Percentiles rank a stretch among this genome's conserved stretches.
Evolutionary conservation across 331 rosid species (phyloP).

Genomic region (Dryas integrifolia): DNA sequence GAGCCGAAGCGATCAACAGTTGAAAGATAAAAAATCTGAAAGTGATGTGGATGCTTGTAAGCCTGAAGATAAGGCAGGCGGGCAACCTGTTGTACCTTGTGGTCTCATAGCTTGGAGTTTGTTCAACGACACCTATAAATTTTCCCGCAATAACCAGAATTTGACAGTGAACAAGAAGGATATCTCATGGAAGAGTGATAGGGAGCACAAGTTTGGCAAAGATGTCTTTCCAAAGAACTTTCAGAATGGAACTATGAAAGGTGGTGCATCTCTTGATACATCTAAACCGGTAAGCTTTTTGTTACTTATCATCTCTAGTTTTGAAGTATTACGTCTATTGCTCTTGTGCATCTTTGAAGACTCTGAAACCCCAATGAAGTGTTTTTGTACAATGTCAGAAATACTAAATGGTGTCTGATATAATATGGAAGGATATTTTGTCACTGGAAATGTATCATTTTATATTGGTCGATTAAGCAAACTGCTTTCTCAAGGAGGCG

Average conservation of each 20-base stretch:
- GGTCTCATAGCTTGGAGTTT: slow-evolving; percentile 99
- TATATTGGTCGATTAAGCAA: background rate
- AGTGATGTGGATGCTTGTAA: slow-evolving; percentile 38
- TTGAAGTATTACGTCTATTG: background rate
- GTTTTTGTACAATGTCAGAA: background rate
- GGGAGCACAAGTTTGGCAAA: slow-evolving; percentile 87
- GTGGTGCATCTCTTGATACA: slow-evolving; percentile 47
- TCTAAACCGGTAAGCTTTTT: slow-evolving; percentile 58
- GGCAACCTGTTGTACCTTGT: slow-evolving; percentile 67
- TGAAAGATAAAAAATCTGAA: slow-evolving; percentile 31
- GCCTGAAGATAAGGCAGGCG: slow-evolving; percentile 54
- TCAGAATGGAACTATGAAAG: slow-evolving; percentile 60
- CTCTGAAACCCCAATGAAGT: background rate
- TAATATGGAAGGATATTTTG: background rate
- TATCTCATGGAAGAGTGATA: slow-evolving; percentile 93
- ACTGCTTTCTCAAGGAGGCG: slow-evolving; percentile 24
- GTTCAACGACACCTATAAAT: slow-evolving; percentile 81
- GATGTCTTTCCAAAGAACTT: slow-evolving; percentile 77
- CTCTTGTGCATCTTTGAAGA: background rate
- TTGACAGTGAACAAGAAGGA: slow-evolving; percentile 64
- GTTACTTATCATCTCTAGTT: slow-evolving; percentile 20
- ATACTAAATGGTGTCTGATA: background rate
- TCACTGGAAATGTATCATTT: background rate
- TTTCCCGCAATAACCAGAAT: slow-evolving; percentile 34
- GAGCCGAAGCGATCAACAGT: slow-evolving; percentile 83